Conservation (phyloP, 2,329 filamentous ascomycete genomes). For the Aspergillus sp. region DNA sequence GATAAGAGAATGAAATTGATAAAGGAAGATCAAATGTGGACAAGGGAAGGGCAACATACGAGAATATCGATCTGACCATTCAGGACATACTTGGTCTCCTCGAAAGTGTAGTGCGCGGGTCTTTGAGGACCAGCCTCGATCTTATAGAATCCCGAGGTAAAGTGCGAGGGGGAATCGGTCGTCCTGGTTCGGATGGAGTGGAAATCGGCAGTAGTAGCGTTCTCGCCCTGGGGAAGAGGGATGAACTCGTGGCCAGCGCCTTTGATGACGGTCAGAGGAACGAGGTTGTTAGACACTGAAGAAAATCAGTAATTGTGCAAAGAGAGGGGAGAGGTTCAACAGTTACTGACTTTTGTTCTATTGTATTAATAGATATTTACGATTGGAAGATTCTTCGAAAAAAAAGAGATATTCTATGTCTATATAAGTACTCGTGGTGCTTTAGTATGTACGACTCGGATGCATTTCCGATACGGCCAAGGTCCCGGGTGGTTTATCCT, state of each 20-base stretch:
- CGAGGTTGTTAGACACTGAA: constrained; percentile 15
- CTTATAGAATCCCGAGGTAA: constrained; percentile 21
- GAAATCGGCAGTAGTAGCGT: constrained; percentile 20
- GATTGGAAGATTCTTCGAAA: background rate
- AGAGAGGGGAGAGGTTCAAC: background rate
- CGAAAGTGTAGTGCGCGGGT: constrained; percentile 16
- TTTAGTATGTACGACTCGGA: background rate
- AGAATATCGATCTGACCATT: constrained; percentile 19
- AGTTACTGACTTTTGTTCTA: constrained; percentile 1
- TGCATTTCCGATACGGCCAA: background rate
- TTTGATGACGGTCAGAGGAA: constrained; percentile 19
- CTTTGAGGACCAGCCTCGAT: constrained; percentile 17
- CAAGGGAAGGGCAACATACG: no score
- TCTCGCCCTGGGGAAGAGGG: constrained; percentile 16
- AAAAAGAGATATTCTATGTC: background rate
- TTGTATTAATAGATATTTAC: background rate
- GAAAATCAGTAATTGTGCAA: background rate
- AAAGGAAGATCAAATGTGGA: no score
- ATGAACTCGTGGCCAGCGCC: constrained; percentile 21
- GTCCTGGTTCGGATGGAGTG: constrained; percentile 19
- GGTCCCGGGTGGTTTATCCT: constrained; percentile 1
- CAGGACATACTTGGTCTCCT: constrained; percentile 21
- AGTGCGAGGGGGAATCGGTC: constrained; percentile 14
- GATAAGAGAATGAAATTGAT: background rate
- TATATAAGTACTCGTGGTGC: background rate